These are phyloP conservation scores for Exophiala spinifera DNA, from an alignment of 2,329 filamentous ascomycete species.

Conservation along the genomic window DNA sequence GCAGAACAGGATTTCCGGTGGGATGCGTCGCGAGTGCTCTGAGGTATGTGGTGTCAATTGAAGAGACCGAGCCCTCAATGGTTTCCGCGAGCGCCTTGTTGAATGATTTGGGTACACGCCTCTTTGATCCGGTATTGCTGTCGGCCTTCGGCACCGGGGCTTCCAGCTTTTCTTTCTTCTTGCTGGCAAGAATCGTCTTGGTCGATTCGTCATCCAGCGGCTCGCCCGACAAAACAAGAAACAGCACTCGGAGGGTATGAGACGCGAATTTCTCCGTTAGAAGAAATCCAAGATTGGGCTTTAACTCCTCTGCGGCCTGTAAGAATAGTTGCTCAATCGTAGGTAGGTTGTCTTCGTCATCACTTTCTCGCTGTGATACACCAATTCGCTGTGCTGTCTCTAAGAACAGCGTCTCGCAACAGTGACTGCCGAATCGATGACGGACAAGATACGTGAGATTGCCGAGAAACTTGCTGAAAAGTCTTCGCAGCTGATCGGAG, in stretches of 20 bases:
- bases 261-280: constrained; percentile 88
- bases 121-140: constrained; percentile 47
- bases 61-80: constrained; percentile 70
- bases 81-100: constrained; percentile 74
- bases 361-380: constrained; percentile 47
- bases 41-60: constrained; percentile 74
- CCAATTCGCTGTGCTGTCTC: constrained; percentile 76
- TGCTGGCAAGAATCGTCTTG: constrained; percentile 79
- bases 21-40: constrained; percentile 82
- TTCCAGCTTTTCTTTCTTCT: constrained; percentile 81
- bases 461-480: constrained; percentile 80
- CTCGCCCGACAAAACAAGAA: constrained; percentile 80
- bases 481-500: constrained; percentile 73
- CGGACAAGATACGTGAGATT: constrained; percentile 89
- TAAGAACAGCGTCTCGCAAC: constrained; percentile 89
- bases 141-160: constrained; percentile 53
- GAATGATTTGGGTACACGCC: constrained; percentile 73
- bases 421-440: constrained; percentile 95
- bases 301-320: constrained; percentile 79
- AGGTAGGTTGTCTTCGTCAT: constrained; percentile 47
- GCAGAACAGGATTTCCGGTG: constrained; percentile 88
- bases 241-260: constrained; percentile 79
- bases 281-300: constrained; percentile 76
- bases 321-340: constrained; percentile 85
- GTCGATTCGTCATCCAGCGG: constrained; percentile 68